phyloP scores from a whole-genome alignment of 495 filamentous ascomycete species.

The Neurospora terricola region DNA sequence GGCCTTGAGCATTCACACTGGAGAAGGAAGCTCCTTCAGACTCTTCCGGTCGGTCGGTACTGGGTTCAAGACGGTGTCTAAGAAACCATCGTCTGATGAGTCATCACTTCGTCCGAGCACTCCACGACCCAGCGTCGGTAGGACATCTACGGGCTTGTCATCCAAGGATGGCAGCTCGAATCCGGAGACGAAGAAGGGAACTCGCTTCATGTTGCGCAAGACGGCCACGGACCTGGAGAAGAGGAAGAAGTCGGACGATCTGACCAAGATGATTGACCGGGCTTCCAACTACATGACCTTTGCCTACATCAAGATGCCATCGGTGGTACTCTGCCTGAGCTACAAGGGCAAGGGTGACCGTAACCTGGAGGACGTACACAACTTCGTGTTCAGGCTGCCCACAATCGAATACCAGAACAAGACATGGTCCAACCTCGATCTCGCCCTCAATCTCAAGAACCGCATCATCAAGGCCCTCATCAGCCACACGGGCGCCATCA shows the following conservation, averaged over 20 bases:
- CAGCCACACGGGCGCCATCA: constrained; percentile 89
- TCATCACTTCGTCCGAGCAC: constrained; percentile 43
- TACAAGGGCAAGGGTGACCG: constrained; percentile 95
- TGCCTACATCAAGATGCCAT: constrained; percentile 87
- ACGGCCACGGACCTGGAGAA: constrained; percentile 28
- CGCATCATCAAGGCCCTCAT: constrained; percentile 90
- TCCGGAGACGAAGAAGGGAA: constrained; percentile 41
- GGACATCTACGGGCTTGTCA: constrained; percentile 41
- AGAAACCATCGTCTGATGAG: constrained; percentile 55
- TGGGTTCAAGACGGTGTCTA: constrained; percentile 32
- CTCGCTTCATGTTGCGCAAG: constrained; percentile 35
- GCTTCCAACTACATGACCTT: constrained; percentile 97
- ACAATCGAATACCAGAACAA: constrained; percentile 95
- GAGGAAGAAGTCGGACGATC: constrained; percentile 63
- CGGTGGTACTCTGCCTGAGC: constrained; percentile 87
- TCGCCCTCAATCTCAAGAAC: constrained; percentile 84
- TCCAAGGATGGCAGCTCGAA: constrained; percentile 28
- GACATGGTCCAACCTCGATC: constrained; percentile 96
- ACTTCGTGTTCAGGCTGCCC: constrained; percentile 93
- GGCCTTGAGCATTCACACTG: constrained; percentile 38
- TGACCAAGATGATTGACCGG: constrained; percentile 96
- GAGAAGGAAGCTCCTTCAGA: constrained; percentile 41
- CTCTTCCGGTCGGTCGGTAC: constrained; percentile 37
- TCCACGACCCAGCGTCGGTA: constrained; percentile 37
- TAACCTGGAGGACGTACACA: constrained; percentile 91